Base-by-base conservation (phyloP, 176 grass and related monocot species). In the Puccinellia tenuiflora region DNA sequence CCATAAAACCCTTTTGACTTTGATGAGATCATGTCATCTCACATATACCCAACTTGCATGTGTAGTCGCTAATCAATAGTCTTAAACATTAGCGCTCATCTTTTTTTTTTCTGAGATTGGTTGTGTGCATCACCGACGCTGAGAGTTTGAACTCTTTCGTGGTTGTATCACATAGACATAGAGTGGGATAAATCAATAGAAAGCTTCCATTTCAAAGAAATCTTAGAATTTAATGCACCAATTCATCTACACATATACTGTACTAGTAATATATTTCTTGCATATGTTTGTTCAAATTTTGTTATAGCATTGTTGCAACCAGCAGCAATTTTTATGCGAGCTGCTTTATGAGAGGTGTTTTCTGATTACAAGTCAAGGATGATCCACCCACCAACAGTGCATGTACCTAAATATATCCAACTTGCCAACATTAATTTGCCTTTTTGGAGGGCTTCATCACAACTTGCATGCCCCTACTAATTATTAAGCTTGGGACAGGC, bases 371-470 rank as follows among this genome's bases (percentile, higher is more conserved):
- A 52, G 62, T 81, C 78, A 81, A 90, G 88, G 73, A 79, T 42
- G 69, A 68, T 81, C 79, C 79, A 86, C 68, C 84, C 14, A 91
- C 83, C 69, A 81, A 81, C 37, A 73, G 76, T 55, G 57, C 81
- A 40, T 39, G 34, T 25, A 66, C 68, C 52, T 70, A 56, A 38
- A 68, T 48, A 81, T 46, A 46, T 46, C 10, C 59, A 90, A 2
- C 9, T 78, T 39, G 8, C 20, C 47, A 54, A 53, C 80, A 65
- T 86, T 63, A 30, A 54, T 83, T 42, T 48, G 3, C 51, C 67
- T 65, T 84, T 53, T 30, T 9, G 59, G 60, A 74, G 55, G 14
- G 43, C 78, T 60, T 78, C 7, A 40, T 82, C 50, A 55, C 17
- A 57, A 45, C 53, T 73, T 83, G 37, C 15, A 63, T 63, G 28